Conservation (phyloP, 1,284 basidiomycete species). For the Moniliophthora roreri region DNA sequence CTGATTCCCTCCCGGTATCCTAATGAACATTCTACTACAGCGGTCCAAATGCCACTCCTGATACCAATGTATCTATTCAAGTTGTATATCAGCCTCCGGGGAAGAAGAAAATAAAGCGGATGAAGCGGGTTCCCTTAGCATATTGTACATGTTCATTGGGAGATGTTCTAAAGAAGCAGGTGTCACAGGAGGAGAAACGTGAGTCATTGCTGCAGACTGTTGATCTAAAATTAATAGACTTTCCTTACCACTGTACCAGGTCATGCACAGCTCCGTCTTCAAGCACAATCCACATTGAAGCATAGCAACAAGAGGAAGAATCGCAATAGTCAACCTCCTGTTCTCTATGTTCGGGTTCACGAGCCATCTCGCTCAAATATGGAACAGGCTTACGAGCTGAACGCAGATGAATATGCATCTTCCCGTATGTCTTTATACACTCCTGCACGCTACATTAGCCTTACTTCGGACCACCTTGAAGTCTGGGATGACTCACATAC, state of each 20-base stretch:
- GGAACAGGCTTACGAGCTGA: not conserved
- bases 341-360: slow-evolving; percentile 1
- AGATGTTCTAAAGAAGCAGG: slow-evolving; percentile 49
- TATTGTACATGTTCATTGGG: slow-evolving; percentile 45
- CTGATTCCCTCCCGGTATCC: not conserved
- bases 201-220: no score
- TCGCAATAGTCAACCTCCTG: not conserved
- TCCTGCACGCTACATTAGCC: not conserved
- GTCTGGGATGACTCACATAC: no score
- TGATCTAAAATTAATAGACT: no score
- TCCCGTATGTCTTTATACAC: not conserved
- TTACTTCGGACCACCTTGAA: not conserved
- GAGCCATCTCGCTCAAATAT: not conserved
- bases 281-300: not conserved
- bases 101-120: slow-evolving; percentile 52
- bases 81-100: slow-evolving; percentile 53
- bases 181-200: not conserved
- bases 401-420: not conserved
- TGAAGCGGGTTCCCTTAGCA: slow-evolving; percentile 53
- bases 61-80: slow-evolving; percentile 48
- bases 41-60: slow-evolving; percentile 21
- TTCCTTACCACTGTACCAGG: not conserved
- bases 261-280: not conserved
- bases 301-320: slow-evolving; percentile 1
- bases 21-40: not conserved